Base-by-base conservation (phyloP, 2,329 filamentous ascomycete genomes). In the Sarocladiaceae sp. region DNA sequence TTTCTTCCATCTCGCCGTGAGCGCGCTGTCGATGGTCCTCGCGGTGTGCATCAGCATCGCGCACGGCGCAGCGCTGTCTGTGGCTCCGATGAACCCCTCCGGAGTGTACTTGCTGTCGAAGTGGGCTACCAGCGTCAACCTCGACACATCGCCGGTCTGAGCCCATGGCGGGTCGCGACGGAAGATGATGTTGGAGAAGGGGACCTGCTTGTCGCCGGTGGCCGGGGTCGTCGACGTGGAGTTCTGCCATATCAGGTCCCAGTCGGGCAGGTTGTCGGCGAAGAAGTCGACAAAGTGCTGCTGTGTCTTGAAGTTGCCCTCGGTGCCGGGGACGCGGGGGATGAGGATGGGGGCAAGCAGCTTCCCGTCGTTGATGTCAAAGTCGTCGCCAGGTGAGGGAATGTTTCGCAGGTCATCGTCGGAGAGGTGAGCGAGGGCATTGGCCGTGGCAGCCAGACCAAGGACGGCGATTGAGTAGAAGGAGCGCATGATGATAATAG, bases 1-100 rank as follows among this genome's bases (percentile, higher is more conserved):
- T 24, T 73, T 74, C 23, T 78, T 74, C 87, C 93, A 97, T 66
- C 91, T 95, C 58, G 74, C 76, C 23, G 83, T 86, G 59, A 97
- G 66, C 2, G 86, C 88, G 2, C 69, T 73, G 56, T 97, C 90
- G 35, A 98, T 78, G 50, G 80, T 86, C 52, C 83, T 74, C 49
- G 90, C 87, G 11, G 84, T 80, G 60, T 95, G 87, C 78, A 98
- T 76, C 47, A 98, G 73, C 74, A 97, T 89, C 0, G 93, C 93
- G 63, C 91, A 97, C 9, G 93, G 90, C 15, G 87, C 93, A 1
- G 93, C 93, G 55, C 88, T 95, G 59, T 98, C 93, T 12, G 81
- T 94, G 1, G 91, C 93, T 1, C 93, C 93, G 47, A 98, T 85
- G 61, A 98, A 98, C 1, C 89, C 91, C 48, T 82, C 68, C 0